Base-by-base conservation (phyloP, 2,329 filamentous ascomycete genomes). In the Diaporthe ilicicola region DNA sequence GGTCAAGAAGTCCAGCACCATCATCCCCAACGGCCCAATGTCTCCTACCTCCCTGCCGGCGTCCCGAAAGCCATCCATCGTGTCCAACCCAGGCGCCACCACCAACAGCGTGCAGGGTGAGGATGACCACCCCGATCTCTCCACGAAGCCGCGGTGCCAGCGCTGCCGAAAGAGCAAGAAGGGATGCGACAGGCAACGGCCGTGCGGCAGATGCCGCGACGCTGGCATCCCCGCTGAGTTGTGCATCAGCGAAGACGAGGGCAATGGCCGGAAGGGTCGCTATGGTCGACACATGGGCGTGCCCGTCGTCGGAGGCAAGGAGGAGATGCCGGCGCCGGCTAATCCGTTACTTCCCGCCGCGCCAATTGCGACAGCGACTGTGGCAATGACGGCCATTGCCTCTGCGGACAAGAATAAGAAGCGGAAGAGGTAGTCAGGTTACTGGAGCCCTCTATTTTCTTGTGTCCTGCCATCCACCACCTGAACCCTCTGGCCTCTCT, bases 121-220 rank as follows among this genome's bases (percentile, higher is more conserved):
- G 75, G 95, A 98, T 75, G 95, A 98, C 70, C 86, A 97, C 61
- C 96, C 95, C 3, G 95, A 99, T 76, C 85, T 98, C 24, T 98
- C 95, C 0, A 95, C 93, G 75, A 98, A 98, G 84, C 96, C 96
- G 70, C 94, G 96, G 74, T 99, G 96, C 86, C 96, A 99, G 81
- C 93, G 96, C 71, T 99, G 96, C 87, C 93, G 96, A 78, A 99
- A 99, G 89, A 98, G 95, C 84, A 99, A 99, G 88, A 99, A 99
- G 84, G 96, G 96, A 15, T 99, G 96, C 80, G 96, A 99, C 84
- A 92, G 96, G 71, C 96, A 98, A 83, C 92, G 96, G 48, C 96
- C 96, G 34, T 99, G 96, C 79, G 94, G 94, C 69, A 91, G 96
- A 74, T 99, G 96, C 89, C 94, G 94, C 81, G 96, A 99, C 83